Percentiles rank a stretch among this genome's conserved stretches.
Evolutionary conservation across 305 asterid species (phyloP).

Genomic region (Solanum hybrid): DNA sequence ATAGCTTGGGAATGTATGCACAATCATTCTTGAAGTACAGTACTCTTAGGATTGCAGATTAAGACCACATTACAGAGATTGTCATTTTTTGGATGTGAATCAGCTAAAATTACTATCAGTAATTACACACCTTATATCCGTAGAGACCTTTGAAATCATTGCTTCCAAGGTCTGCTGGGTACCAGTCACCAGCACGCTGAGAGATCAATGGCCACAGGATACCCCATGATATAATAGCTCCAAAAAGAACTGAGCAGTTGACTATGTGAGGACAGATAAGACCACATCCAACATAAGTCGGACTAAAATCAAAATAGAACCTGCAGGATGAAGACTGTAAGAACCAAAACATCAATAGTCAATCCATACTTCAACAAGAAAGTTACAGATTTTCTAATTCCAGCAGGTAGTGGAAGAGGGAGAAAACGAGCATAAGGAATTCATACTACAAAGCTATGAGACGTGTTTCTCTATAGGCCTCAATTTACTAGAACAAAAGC

Average conservation of each 20-base stretch:
- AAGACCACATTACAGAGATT: background rate
- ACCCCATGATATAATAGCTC: constrained; percentile 96
- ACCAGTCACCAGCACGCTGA: constrained; percentile 75
- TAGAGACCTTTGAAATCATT: constrained; percentile 90
- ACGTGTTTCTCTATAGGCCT: background rate
- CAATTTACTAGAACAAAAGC: background rate
- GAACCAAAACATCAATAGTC: constrained; percentile 6
- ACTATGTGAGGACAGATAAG: constrained; percentile 94
- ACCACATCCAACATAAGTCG: constrained; percentile 93
- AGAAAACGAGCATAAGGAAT: background rate
- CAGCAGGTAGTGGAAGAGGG: background rate
- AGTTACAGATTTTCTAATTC: background rate
- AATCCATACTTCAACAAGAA: background rate
- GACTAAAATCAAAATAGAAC: constrained; percentile 94
- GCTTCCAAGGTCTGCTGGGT: constrained; percentile 78
- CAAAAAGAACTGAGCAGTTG: constrained; percentile 86
- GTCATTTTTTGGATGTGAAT: background rate
- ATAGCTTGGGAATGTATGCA: background rate
- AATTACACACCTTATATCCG: constrained; percentile 69
- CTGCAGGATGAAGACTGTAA: constrained; percentile 39
- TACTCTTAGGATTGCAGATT: background rate
- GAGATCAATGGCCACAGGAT: constrained; percentile 90
- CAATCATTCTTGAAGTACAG: background rate
- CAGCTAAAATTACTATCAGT: constrained; percentile 3
- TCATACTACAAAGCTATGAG: background rate